Evolutionary conservation across 345 rosid genomes (phyloP).

Genomic region (Punica granatum): DNA sequence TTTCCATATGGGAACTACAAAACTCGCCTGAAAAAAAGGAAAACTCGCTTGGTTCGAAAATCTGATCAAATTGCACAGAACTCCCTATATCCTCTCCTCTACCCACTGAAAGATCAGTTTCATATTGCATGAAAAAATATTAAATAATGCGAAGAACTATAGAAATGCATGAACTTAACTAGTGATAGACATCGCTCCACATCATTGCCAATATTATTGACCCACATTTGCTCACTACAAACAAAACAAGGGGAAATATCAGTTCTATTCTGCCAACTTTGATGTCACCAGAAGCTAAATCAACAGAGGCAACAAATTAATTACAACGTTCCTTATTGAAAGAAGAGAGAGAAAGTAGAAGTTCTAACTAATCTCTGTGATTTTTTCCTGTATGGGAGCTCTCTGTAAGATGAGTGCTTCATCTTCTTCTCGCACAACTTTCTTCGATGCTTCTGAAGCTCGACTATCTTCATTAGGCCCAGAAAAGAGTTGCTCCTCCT

Average conservation of each 20-base stretch:
- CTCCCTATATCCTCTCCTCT: constrained; percentile 92
- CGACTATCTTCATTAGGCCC: constrained; percentile 79
- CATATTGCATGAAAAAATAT: constrained; percentile 19
- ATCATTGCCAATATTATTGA: constrained; percentile 70
- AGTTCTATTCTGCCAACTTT: constrained; percentile 11
- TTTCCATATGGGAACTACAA: too few relatives aligned
- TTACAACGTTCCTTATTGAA: not conserved
- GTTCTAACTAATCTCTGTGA: constrained; percentile 75
- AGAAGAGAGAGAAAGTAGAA: constrained; percentile 9
- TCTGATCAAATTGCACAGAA: constrained; percentile 65
- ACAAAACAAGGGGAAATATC: constrained; percentile 16
- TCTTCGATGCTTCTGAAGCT: constrained; percentile 89
- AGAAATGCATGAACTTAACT: constrained; percentile 45
- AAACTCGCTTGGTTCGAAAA: constrained; percentile 74
- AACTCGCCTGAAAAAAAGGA: constrained; percentile 8
- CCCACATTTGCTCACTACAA: constrained; percentile 67
- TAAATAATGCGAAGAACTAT: constrained; percentile 6
- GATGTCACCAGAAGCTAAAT: not conserved
- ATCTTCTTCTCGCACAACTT: constrained; percentile 93
- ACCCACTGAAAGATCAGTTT: constrained; percentile 46
- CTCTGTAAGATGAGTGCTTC: constrained; percentile 82
- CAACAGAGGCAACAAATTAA: not conserved
- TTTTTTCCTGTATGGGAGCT: constrained; percentile 73
- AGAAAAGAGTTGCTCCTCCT: constrained; percentile 95
- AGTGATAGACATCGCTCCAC: constrained; percentile 87